phyloP scores from a whole-genome alignment of 2,329 filamentous ascomycete species.

The Ciborinia camelliae region DNA sequence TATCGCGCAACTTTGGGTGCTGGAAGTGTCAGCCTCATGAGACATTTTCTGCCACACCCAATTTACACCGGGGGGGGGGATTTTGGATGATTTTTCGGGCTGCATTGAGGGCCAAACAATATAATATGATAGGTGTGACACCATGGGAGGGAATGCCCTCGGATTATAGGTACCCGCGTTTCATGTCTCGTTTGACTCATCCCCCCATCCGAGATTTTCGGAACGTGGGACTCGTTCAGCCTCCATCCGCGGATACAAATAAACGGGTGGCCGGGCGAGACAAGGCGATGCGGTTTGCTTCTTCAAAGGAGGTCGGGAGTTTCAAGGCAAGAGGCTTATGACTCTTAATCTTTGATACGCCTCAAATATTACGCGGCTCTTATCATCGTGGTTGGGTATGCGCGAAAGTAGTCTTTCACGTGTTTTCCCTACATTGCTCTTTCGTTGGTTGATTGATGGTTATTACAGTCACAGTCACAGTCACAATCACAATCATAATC shows the following conservation, averaged over 20 bases:
- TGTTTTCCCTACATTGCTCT: neutral
- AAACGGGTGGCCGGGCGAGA: conserved; percentile 8
- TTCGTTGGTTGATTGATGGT: neutral
- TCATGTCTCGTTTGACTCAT: conserved; percentile 11
- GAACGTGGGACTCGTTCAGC: conserved; percentile 10
- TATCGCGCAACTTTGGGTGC: conserved; percentile 13
- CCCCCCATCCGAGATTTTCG: neutral
- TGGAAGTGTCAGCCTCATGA: conserved; percentile 13
- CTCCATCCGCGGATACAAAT: conserved; percentile 10
- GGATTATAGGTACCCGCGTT: conserved; percentile 8
- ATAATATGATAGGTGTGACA: conserved; percentile 10
- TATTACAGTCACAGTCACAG: conserved; percentile 1
- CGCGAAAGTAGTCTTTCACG: conserved; percentile 7
- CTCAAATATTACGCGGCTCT: neutral
- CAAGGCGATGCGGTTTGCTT: conserved; percentile 4
- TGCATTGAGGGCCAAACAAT: conserved; percentile 5
- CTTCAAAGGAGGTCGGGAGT: neutral
- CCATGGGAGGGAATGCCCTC: neutral
- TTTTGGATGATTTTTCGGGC: neutral
- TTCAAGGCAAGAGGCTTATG: neutral
- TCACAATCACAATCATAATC: conserved; percentile 2
- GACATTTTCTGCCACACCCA: conserved; percentile 12
- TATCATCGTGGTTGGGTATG: neutral
- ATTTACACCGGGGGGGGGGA: too few relatives aligned
- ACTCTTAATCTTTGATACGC: neutral